Evolutionary conservation across 1,284 basidiomycete genomes (phyloP), one percentile per base, ranked within the genome.

Genomic region (Leccinum fuscescens): DNA sequence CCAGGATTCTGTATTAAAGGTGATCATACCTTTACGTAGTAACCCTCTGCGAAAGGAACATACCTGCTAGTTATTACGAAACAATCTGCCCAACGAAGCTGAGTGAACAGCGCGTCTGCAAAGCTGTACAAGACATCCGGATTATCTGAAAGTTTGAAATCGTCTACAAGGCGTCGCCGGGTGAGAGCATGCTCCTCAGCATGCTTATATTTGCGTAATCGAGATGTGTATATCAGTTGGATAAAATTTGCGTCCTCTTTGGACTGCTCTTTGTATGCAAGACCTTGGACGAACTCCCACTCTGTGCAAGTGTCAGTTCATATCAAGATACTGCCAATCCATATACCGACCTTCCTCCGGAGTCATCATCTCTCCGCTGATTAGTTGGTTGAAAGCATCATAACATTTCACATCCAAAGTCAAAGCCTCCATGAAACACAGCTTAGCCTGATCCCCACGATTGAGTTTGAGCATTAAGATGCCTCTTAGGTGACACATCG

Each of bases 361-460:
- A 14, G 89, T 86, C 89, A 98, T 92, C 93, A 97, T 95, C 72
- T 96, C 92, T 2, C 94, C 92, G 46, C 88, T 89, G 20, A 98
- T 81, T 6, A 99, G 83, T 64, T 96, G 91, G 58, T 92, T 86
- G 69, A 98, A 99, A 1, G 94, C 91, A 66, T 99, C 97, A 71
- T 95, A 99, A 74, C 96, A 98, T 75, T 98, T 98, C 27, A 99
- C 93, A 69, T 99, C 97, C 12, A 98, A 80, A 0, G 90, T 84
- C 14, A 99, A 81, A 1, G 97, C 96, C 67, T 98, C 94, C 86
- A 98, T 90, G 72, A 98, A 98, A 64, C 90, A 92, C 59, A 93
- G 83, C 69, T 96, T 96, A 0, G 97, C 97, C 63, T 92, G 85
- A 50, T 93, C 89, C 12, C 89, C 86, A 6, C 94, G 89, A 65